phyloP scores from a whole-genome alignment of 805 yeast genomes.

The Metschnikowia dekortorum region DNA sequence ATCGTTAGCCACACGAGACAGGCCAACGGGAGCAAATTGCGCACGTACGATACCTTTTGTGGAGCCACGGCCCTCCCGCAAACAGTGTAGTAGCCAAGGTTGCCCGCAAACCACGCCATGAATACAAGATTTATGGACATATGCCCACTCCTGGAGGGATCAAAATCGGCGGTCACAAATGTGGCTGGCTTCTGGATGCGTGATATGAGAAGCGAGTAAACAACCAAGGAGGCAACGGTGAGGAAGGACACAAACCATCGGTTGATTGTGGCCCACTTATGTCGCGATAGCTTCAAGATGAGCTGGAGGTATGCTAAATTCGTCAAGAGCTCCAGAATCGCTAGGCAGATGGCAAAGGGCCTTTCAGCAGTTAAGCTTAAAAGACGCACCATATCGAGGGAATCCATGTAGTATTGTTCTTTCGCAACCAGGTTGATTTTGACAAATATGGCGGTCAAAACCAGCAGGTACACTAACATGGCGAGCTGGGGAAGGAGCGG shows the following conservation, averaged over 20 bases:
- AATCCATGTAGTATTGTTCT: constrained; percentile 48
- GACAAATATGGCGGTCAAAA: constrained; percentile 48
- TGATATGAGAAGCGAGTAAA: constrained; percentile 6
- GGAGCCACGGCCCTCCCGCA: constrained; percentile 27
- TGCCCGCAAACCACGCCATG: constrained; percentile 26
- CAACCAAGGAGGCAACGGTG: constrained; percentile 15
- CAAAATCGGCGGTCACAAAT: constrained; percentile 5
- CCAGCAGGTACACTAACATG: constrained; percentile 52
- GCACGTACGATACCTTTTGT: constrained; percentile 42
- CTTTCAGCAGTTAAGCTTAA: constrained; percentile 34
- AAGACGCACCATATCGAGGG: constrained; percentile 48
- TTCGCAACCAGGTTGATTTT: constrained; percentile 44
- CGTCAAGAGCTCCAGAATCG: constrained; percentile 41
- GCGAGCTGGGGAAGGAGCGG: constrained; percentile 57
- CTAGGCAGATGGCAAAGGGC: constrained; percentile 34
- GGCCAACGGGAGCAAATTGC: constrained; percentile 46
- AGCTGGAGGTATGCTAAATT: constrained; percentile 57
- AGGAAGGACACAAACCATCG: constrained; percentile 19
- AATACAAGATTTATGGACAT: constrained; percentile 24
- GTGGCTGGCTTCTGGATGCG: constrained; percentile 12
- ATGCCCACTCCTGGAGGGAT: constrained; percentile 1
- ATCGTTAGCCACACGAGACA: constrained; percentile 39
- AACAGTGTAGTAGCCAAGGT: constrained; percentile 37
- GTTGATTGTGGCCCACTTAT: constrained; percentile 20
- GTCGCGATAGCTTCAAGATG: constrained; percentile 22